phyloP scores from a whole-genome alignment of 257 asterid species.

The Fraxinus americana region DNA sequence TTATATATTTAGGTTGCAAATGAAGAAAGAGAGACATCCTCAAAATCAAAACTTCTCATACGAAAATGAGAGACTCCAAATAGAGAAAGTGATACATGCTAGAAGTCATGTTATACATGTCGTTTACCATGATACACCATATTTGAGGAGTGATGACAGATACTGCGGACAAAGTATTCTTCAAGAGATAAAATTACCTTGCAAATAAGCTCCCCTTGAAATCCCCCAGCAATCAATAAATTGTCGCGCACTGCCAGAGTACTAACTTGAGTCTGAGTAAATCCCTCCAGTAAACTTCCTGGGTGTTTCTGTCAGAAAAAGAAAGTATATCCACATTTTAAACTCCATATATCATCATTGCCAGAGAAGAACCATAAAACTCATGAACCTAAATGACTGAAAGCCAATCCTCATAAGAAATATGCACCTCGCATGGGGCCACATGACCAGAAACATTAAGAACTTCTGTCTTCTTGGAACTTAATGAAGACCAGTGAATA shows the following conservation, averaged over 20 bases:
- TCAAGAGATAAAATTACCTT: conserved; percentile 40
- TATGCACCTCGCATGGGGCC: conserved; percentile 29
- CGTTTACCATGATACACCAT: not conserved
- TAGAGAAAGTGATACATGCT: not conserved
- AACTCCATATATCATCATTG: not conserved
- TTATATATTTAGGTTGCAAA: not conserved
- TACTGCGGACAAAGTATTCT: conserved; percentile 1
- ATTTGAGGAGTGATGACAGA: not conserved
- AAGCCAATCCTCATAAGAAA: conserved; percentile 19
- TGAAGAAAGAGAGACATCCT: not conserved
- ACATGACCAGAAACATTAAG: too few species aligned
- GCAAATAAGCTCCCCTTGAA: conserved; percentile 65
- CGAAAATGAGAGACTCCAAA: not conserved
- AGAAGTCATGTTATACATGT: not conserved
- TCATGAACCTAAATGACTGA: conserved; percentile 7
- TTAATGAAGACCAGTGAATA: too few species aligned
- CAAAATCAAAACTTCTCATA: not conserved
- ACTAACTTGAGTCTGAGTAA: conserved; percentile 60
- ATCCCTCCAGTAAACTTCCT: conserved; percentile 63
- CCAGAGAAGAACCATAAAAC: conserved; percentile 1
- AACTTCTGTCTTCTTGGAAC: too few species aligned
- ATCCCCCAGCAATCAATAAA: conserved; percentile 59
- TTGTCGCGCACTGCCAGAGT: conserved; percentile 58
- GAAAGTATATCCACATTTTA: not conserved
- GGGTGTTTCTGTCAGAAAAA: conserved; percentile 48